Evolutionary conservation across 2,329 filamentous ascomycete species (phyloP).

Genomic region (Sporothrix mexicana): DNA sequence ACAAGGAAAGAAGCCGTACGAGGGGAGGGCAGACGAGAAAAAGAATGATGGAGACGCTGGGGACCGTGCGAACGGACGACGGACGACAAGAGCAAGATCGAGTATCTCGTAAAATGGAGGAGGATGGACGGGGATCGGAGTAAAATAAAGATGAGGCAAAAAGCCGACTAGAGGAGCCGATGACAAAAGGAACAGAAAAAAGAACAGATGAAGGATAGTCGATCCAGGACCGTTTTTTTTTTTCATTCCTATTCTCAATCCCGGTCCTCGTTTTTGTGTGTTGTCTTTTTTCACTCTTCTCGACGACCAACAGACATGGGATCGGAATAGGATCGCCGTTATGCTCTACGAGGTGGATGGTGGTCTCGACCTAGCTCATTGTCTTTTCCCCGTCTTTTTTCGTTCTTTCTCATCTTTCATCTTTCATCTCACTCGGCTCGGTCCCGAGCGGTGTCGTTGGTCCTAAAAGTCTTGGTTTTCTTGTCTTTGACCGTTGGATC

Average conservation of each 20-base stretch:
- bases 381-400: background rate
- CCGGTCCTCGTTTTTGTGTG: background rate
- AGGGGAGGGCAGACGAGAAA: background rate
- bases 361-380: background rate
- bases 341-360: background rate
- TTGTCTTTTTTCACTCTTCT: background rate
- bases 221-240: background rate
- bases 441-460: background rate
- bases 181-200: background rate
- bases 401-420: background rate
- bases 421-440: slow-evolving; percentile 1
- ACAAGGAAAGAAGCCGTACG: slow-evolving; percentile 14
- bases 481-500: background rate
- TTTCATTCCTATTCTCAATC: background rate
- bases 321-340: background rate
- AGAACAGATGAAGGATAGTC: background rate
- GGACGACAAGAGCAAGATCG: slow-evolving; percentile 7
- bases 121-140: too few species aligned
- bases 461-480: background rate
- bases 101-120: slow-evolving; percentile 5
- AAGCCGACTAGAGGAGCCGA: background rate
- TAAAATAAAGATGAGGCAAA: background rate
- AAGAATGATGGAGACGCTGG: background rate
- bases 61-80: background rate
- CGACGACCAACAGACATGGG: background rate